Percentiles rank a stretch among this genome's conserved stretches.
Evolutionary conservation across 176 grass and related monocot species (phyloP).

Genomic region (Stipa capillata): DNA sequence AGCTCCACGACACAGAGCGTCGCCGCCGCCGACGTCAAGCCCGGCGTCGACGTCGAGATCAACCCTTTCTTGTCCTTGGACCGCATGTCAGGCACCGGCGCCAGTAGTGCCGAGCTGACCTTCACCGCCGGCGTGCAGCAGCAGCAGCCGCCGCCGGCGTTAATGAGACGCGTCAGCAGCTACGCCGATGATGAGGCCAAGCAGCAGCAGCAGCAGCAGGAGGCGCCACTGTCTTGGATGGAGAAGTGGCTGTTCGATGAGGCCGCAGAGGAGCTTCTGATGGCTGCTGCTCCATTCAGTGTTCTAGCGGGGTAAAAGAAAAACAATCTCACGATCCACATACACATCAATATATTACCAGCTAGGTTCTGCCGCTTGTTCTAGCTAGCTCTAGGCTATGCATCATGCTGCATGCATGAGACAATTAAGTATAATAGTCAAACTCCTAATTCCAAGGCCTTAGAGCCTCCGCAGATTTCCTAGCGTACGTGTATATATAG

Average conservation of each 20-base stretch:
- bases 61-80: constrained; percentile 31
- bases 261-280: constrained; percentile 34
- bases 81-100: background rate
- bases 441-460: too few relatives aligned
- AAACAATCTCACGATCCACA: background rate
- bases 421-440: background rate
- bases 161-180: background rate
- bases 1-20: constrained; percentile 10
- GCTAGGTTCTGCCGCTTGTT: too few relatives aligned
- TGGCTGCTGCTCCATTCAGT: constrained; percentile 38
- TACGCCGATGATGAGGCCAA: constrained; percentile 10
- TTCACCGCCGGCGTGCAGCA: constrained; percentile 13
- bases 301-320: constrained; percentile 23
- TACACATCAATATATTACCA: background rate
- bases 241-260: constrained; percentile 84
- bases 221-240: constrained; percentile 42
- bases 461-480: too few relatives aligned
- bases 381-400: too few relatives aligned
- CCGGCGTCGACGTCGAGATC: too few relatives aligned
- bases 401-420: too few relatives aligned
- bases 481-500: background rate
- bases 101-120: background rate
- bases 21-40: constrained; percentile 31
- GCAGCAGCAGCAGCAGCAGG: background rate
- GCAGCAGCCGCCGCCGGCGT: too few relatives aligned